phyloP scores from a whole-genome alignment of 129 eudicot genomes.

The Calendula officinalis region DNA sequence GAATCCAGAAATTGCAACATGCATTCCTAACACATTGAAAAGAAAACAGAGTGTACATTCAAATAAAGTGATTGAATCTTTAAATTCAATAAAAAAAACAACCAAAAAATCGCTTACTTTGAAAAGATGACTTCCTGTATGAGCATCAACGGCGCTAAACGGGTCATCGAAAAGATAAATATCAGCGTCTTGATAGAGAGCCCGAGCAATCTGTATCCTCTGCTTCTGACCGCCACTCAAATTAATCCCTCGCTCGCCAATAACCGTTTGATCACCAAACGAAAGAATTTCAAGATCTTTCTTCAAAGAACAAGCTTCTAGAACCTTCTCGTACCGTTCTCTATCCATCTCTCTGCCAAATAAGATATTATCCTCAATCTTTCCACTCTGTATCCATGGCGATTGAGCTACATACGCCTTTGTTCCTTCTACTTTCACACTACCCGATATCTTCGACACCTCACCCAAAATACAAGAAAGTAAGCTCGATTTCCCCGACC shows the following conservation, averaged over 20 bases:
- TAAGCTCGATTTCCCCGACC: conserved; percentile 46
- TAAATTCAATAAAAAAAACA: neutral
- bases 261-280: conserved; percentile 40
- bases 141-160: conserved; percentile 61
- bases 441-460: conserved; percentile 33
- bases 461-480: conserved; percentile 47
- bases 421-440: conserved; percentile 37
- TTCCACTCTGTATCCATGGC: conserved; percentile 57
- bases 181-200: conserved; percentile 51
- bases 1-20: conserved; percentile 27
- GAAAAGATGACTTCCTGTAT: conserved; percentile 47
- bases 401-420: conserved; percentile 58
- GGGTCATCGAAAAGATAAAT: conserved; percentile 49
- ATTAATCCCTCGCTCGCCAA: conserved; percentile 45
- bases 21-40: conserved; percentile 24
- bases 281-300: conserved; percentile 46
- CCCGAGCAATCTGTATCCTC: conserved; percentile 50
- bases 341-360: conserved; percentile 47
- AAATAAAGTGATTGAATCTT: neutral
- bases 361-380: conserved; percentile 44
- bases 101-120: conserved; percentile 28
- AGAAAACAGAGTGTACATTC: neutral
- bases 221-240: conserved; percentile 51
- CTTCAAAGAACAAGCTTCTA: conserved; percentile 37
- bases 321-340: conserved; percentile 37